Percentiles rank a stretch among this genome's conserved stretches.
Conservation (phyloP, 257 asterid species). For the Osmanthus fragrans region DNA sequence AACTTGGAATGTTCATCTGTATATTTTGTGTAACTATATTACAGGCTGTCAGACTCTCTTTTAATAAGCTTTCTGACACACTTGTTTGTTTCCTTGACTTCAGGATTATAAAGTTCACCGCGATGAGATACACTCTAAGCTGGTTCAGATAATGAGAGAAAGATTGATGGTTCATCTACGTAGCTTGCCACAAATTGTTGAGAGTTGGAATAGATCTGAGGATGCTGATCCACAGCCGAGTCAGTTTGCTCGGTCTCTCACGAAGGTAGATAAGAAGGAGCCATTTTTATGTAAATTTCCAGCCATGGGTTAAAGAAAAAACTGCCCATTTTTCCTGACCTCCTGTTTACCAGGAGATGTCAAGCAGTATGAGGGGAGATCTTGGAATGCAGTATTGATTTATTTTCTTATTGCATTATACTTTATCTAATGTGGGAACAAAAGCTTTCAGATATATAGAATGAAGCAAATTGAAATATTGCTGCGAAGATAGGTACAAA, state of each 20-base stretch:
- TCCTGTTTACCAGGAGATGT: not conserved
- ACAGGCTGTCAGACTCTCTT: slow-evolving; percentile 14
- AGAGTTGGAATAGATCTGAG: slow-evolving; percentile 83
- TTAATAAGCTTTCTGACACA: slow-evolving; percentile 5
- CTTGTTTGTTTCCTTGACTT: slow-evolving; percentile 13
- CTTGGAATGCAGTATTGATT: not conserved
- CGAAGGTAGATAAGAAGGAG: slow-evolving; percentile 58
- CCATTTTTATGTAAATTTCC: not conserved
- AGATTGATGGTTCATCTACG: slow-evolving; percentile 81
- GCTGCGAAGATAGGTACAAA: not conserved
- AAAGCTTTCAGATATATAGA: not conserved
- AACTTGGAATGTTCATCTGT: not conserved
- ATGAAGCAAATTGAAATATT: not conserved
- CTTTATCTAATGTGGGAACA: not conserved
- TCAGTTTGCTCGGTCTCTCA: slow-evolving; percentile 85
- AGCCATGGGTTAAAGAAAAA: not conserved
- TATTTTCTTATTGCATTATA: not conserved
- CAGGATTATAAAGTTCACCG: slow-evolving; percentile 90
- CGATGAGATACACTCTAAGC: slow-evolving; percentile 94
- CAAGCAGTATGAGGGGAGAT: not conserved
- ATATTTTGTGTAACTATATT: not conserved
- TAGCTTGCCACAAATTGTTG: slow-evolving; percentile 85
- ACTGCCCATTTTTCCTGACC: not conserved
- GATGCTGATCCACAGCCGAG: slow-evolving; percentile 83
- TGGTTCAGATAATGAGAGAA: slow-evolving; percentile 98